Percentiles rank a stretch among this genome's conserved stretches.
phyloP scores from a whole-genome alignment of 257 asterid species.

The Solanum bulbocastanum region DNA sequence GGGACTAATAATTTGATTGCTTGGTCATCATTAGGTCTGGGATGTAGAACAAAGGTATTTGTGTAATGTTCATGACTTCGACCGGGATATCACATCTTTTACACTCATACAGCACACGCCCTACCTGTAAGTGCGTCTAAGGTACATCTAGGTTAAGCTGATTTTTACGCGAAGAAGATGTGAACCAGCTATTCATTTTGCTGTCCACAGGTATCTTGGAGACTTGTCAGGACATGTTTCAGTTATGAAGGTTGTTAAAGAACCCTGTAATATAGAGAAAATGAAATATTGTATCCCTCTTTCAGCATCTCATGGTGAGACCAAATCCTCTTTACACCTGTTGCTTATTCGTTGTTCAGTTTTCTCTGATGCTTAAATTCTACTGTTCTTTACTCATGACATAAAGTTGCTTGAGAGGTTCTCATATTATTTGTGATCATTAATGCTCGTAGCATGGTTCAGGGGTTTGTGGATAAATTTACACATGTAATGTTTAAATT shows the following conservation, averaged over 20 bases:
- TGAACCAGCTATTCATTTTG: background rate
- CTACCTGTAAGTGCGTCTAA: conserved; percentile 42
- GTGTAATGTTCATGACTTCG: conserved; percentile 44
- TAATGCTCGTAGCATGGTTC: background rate
- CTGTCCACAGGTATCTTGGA: conserved; percentile 61
- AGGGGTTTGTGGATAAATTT: background rate
- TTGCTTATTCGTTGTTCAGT: background rate
- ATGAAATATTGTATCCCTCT: conserved; percentile 73
- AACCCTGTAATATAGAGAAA: conserved; percentile 30
- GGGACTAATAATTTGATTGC: background rate
- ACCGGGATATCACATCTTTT: conserved; percentile 56
- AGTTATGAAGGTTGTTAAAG: conserved; percentile 51
- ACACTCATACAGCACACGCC: conserved; percentile 46
- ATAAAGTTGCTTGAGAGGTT: background rate
- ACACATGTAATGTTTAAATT: background rate
- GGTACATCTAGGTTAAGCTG: background rate
- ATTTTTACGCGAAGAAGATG: background rate
- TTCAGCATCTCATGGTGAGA: conserved; percentile 67
- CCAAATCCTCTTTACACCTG: background rate
- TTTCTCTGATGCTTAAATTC: background rate
- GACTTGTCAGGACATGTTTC: conserved; percentile 64
- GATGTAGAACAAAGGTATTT: conserved; percentile 51
- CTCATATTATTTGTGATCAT: background rate
- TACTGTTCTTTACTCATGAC: background rate
- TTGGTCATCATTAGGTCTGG: conserved; percentile 58